phyloP scores from a whole-genome alignment of 192 early-diverging fungal species.

The Coemansia brasiliensis region DNA sequence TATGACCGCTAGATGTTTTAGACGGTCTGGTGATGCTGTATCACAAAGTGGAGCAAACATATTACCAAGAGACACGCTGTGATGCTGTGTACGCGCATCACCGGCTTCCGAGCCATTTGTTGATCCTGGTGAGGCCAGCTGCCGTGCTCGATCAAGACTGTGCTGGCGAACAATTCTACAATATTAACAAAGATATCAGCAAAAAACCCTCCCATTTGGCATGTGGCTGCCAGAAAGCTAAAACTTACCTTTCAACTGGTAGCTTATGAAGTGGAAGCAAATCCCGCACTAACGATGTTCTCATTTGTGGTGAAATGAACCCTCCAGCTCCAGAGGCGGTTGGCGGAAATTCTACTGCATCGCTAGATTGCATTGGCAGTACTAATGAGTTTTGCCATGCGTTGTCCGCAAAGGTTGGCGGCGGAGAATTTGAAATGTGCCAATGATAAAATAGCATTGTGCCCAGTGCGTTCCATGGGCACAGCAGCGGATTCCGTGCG shows the following conservation, averaged over 20 bases:
- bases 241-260: constrained; percentile 42
- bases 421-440: constrained; percentile 31
- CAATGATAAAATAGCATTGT: constrained; percentile 48
- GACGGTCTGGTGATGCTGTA: constrained; percentile 27
- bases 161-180: constrained; percentile 44
- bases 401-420: constrained; percentile 35
- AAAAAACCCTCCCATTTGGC: not conserved
- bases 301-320: constrained; percentile 17
- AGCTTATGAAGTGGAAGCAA: constrained; percentile 35
- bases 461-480: constrained; percentile 48
- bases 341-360: not conserved
- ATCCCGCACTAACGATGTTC: constrained; percentile 27
- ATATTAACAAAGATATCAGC: not conserved
- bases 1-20: constrained; percentile 15
- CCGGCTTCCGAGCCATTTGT: constrained; percentile 2
- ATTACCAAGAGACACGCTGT: not conserved
- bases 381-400: constrained; percentile 41
- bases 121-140: constrained; percentile 10
- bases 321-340: constrained; percentile 15
- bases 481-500: constrained; percentile 44
- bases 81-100: constrained; percentile 11
- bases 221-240: not conserved
- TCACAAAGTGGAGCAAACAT: constrained; percentile 27
- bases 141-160: constrained; percentile 27
- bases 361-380: constrained; percentile 19